Base-by-base conservation (phyloP, 345 rosid genomes). In the Arabidopsis thaliana region DNA sequence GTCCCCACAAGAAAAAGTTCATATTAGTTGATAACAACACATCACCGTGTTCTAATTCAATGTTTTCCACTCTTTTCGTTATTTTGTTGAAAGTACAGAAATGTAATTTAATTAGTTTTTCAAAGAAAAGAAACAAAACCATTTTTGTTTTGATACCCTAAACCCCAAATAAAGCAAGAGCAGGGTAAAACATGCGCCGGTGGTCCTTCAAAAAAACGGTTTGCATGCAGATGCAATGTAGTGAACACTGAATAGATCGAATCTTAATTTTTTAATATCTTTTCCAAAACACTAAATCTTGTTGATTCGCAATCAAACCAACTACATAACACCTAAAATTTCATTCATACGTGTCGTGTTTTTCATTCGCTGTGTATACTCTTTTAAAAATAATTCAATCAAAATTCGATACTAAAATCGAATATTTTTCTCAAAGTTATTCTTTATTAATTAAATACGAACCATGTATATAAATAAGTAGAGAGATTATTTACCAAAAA, bases 211-310 rank as follows among this genome's bases (percentile, higher is more conserved):
- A 37, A 1, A 1, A 9, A 8, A 30, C 24, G 36, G 32, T 36
- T 44, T 75, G 75, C 80, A 76, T 76, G 80, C 80, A 69, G 36
- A 76, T 76, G 80, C 80, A 69, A 25, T 52, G 50, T 33, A 69
- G 69, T 46, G 30, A 32, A 41, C 16, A 56, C 4, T 55, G 53
- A 38, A 76, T 42, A 50, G 46, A 76, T 62, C 44, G 52, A 53
- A 55, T 69, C 80, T 62, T 69, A 75, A 33, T 20, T 20, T 49
- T 37, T 11, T 7, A 45, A 55, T 70, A 11, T 49, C 2, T 65
- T 34, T 65, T 42, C 12, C 10, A 46, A 46, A 67, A 46, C 65
- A 62, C 76, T 45, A 71, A 76, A 65, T 71, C 32, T 55, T 40
- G 44, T 64, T 64, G 13, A 56, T 23, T 64, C 59, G 46, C 66